These are phyloP conservation scores for Ogataea nitratoaversa DNA, from an alignment of 805 yeast genomes.

Conservation along the genomic window DNA sequence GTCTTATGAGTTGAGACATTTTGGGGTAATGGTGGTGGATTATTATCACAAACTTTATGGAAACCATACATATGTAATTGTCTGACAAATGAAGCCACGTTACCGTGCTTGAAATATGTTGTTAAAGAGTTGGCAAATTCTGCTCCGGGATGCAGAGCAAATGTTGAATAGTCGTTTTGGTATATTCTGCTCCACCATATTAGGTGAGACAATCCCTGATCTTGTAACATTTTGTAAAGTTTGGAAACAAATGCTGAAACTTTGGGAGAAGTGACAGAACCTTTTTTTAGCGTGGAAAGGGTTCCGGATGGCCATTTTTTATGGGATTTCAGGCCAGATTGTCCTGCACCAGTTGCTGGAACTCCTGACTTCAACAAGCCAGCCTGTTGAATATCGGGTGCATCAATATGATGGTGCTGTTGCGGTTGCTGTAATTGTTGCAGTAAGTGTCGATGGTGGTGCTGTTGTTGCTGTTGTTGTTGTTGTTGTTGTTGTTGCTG, in stretches of 20 bases:
- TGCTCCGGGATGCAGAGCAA: conserved; percentile 60
- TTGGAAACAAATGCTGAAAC: conserved; percentile 64
- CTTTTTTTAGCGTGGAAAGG: not conserved
- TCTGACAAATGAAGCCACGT: conserved; percentile 87
- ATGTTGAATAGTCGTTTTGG: conserved; percentile 45
- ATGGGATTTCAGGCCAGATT: too few species aligned
- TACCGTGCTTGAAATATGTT: conserved; percentile 89
- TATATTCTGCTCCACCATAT: conserved; percentile 60
- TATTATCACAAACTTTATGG: conserved; percentile 65
- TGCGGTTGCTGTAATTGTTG: too few species aligned
- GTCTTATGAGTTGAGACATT: conserved; percentile 15
- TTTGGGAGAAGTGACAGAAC: conserved; percentile 27
- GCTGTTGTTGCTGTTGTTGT: not conserved
- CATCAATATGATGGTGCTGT: too few species aligned
- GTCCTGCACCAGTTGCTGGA: too few species aligned
- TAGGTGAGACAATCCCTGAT: conserved; percentile 45
- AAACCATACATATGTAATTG: conserved; percentile 96
- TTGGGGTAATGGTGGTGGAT: conserved; percentile 18
- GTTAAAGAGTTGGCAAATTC: conserved; percentile 60
- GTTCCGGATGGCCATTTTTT: conserved; percentile 2
- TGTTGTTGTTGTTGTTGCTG: not conserved
- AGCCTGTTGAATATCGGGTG: too few species aligned
- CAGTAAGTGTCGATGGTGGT: too few species aligned
- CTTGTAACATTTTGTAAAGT: conserved; percentile 58
- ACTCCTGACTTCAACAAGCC: not conserved